These are phyloP conservation scores for Chloris gayana DNA, from an alignment of 176 grass and related monocot genomes.

Conservation along the genomic window DNA sequence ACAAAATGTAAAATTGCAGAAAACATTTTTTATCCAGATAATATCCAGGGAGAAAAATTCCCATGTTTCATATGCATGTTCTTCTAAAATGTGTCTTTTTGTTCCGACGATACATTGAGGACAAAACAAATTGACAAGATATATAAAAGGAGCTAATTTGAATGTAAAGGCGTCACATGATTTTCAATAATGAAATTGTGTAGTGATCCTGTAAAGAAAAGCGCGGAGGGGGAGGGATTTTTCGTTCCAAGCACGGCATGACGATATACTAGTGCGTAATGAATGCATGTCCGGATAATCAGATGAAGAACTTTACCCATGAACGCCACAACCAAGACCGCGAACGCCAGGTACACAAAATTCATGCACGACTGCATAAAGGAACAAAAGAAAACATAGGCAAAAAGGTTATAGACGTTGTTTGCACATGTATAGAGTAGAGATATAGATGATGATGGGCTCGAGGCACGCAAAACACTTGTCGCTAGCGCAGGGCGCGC, in stretches of 20 bases:
- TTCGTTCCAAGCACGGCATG: too few species aligned
- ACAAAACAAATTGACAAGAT: too few species aligned
- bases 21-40: neutral
- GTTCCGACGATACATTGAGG: too few species aligned
- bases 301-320: conserved; percentile 66
- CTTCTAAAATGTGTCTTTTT: too few species aligned
- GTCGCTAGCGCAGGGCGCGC: neutral
- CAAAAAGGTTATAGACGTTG: neutral
- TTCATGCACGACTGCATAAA: conserved; percentile 77
- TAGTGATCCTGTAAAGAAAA: neutral
- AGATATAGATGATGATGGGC: neutral
- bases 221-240: neutral
- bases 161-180: neutral
- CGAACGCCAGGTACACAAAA: conserved; percentile 87
- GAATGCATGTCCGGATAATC: neutral
- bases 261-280: neutral
- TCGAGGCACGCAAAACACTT: neutral
- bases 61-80: neutral
- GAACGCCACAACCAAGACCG: conserved; percentile 82
- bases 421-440: neutral
- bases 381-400: neutral
- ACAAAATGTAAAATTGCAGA: neutral
- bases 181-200: neutral
- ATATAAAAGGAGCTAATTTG: too few species aligned
- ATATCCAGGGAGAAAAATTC: neutral